These are phyloP conservation scores for Kalmusia sp. DNA, from an alignment of 2,329 filamentous ascomycete genomes.

Conservation along the genomic window DNA sequence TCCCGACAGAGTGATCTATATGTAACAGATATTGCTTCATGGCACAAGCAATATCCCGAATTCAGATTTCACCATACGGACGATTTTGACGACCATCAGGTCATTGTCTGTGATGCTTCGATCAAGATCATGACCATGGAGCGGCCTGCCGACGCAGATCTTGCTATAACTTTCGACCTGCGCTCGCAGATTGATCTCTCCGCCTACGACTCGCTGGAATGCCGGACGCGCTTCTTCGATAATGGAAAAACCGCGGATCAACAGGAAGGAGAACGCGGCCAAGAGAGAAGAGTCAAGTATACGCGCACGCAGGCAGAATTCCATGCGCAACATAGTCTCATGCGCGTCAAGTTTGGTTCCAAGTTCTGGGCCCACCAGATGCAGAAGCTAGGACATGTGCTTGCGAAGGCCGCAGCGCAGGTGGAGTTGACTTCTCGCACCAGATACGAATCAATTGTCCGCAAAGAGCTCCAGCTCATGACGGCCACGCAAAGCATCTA, in stretches of 20 bases:
- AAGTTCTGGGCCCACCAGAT: constrained; percentile 53
- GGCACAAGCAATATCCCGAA: constrained; percentile 43
- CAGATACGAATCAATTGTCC: constrained; percentile 34
- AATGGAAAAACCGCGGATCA: constrained; percentile 31
- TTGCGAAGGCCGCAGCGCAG: constrained; percentile 16
- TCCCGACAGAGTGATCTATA: constrained; percentile 39
- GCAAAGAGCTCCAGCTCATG: constrained; percentile 42
- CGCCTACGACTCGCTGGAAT: constrained; percentile 36
- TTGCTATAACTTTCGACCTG: constrained; percentile 43
- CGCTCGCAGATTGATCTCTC: constrained; percentile 41
- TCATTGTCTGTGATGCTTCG: constrained; percentile 51
- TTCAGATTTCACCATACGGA: constrained; percentile 35
- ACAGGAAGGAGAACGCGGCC: constrained; percentile 16
- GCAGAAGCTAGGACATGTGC: constrained; percentile 29
- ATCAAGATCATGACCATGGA: constrained; percentile 50
- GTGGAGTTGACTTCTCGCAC: constrained; percentile 25
- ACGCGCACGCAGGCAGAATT: constrained; percentile 31
- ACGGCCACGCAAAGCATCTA: constrained; percentile 53
- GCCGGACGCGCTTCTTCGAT: constrained; percentile 45
- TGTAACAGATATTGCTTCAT: constrained; percentile 38
- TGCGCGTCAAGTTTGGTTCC: constrained; percentile 50
- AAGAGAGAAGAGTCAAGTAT: constrained; percentile 29
- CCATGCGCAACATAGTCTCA: constrained; percentile 24
- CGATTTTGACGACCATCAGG: constrained; percentile 34
- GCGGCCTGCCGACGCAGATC: constrained; percentile 40